Evolutionary conservation across 768 basidiomycete species (phyloP).

Genomic region (Auriscalpium orientale): DNA sequence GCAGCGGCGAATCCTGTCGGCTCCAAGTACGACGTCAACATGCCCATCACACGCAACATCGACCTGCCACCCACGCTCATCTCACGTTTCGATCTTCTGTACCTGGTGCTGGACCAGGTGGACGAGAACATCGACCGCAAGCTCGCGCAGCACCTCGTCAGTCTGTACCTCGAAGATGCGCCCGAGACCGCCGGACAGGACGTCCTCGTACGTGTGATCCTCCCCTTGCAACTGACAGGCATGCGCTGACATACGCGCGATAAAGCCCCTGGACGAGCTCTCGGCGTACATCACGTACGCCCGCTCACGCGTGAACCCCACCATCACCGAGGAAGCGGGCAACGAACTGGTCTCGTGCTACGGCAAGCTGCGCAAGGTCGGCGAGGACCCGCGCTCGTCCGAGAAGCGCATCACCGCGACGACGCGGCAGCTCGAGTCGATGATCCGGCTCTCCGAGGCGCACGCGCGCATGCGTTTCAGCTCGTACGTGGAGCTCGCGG

Average conservation of each 20-base stretch:
- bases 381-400: slow-evolving; percentile 76
- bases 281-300: slow-evolving; percentile 95
- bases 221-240: too few relatives aligned
- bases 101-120: slow-evolving; percentile 90
- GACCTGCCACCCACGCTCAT: slow-evolving; percentile 97
- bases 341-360: slow-evolving; percentile 82
- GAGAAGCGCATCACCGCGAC: slow-evolving; percentile 98
- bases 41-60: slow-evolving; percentile 93
- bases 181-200: slow-evolving; percentile 62
- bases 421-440: slow-evolving; percentile 92
- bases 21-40: slow-evolving; percentile 86
- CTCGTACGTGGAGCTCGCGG: slow-evolving; percentile 73
- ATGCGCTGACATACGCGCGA: too few relatives aligned
- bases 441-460: slow-evolving; percentile 94
- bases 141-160: slow-evolving; percentile 88
- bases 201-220: slow-evolving; percentile 53
- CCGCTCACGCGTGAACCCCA: slow-evolving; percentile 76
- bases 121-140: slow-evolving; percentile 82
- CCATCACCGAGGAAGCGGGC: slow-evolving; percentile 79
- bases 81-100: slow-evolving; percentile 94
- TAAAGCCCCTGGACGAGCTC: slow-evolving; percentile 80
- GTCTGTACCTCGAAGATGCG: slow-evolving; percentile 87
- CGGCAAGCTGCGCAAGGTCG: slow-evolving; percentile 90
- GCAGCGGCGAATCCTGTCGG: slow-evolving; percentile 97
- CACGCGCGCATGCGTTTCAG: slow-evolving; percentile 96